Conservation (phyloP, 371 early-diverging fungal genomes). For the Chytridium lagenaria region DNA sequence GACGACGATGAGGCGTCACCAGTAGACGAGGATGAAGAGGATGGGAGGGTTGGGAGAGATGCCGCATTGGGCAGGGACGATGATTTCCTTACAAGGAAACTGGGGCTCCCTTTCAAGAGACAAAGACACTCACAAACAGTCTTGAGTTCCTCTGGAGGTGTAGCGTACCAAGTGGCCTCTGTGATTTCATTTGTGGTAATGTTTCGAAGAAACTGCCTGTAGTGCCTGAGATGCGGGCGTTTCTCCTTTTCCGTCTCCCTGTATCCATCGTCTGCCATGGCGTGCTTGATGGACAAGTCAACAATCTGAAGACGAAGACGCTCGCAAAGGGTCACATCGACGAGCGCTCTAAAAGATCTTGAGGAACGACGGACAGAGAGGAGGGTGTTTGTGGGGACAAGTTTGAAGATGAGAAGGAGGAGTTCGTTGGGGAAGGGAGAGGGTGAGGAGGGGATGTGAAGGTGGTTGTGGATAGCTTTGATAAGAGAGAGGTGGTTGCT, state of each 20-base stretch:
- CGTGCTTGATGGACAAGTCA: background rate
- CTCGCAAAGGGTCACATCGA: constrained; percentile 29
- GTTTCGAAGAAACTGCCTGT: constrained; percentile 43
- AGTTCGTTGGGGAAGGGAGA: constrained; percentile 48
- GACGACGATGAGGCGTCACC: background rate
- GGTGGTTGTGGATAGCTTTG: too few species aligned
- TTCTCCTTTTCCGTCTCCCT: constrained; percentile 26
- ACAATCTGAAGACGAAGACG: constrained; percentile 27
- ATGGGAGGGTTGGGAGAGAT: background rate
- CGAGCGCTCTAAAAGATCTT: constrained; percentile 25
- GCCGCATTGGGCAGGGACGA: background rate
- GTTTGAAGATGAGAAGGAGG: constrained; percentile 36
- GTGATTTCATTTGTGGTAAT: constrained; percentile 37
- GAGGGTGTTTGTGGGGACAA: constrained; percentile 27
- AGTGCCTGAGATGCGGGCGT: constrained; percentile 43
- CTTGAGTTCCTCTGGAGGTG: constrained; percentile 52
- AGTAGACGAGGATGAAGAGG: background rate
- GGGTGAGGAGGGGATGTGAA: background rate
- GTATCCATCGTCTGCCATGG: constrained; percentile 1
- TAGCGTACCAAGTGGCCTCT: constrained; percentile 52
- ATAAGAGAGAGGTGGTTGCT: too few species aligned
- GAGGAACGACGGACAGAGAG: constrained; percentile 30
- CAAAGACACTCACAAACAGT: constrained; percentile 58
- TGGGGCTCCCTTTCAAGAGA: constrained; percentile 38
- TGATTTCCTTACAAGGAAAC: background rate